Evolutionary conservation across 106 monocot genomes (phyloP), one percentile per base, ranked within the genome.

Genomic region (Platanthera zijinensis): DNA sequence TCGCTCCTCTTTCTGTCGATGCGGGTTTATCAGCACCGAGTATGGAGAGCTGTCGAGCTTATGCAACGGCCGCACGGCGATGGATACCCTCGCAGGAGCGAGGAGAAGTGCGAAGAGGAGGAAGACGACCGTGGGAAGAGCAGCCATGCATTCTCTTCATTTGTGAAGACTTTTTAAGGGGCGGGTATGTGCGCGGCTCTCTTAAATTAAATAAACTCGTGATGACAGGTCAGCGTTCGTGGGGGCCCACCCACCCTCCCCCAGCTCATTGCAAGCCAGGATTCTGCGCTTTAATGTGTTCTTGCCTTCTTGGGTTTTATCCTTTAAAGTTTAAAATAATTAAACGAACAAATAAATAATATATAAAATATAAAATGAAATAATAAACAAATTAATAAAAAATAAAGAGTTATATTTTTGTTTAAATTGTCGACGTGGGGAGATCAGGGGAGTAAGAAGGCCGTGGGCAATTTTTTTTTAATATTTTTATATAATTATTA

Each of bases 211-310:
- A 64, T 76, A 28, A 64, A 64, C 76, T 76, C 76, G 76, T 76
- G 76, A 76, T 63, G 62, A 25, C 76, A 48, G 76, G 48, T 66
- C 76, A 66, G 64, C 47, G n/a, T 62, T 25, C n/a, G 17, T 14
- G 17, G 15, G 12, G 30, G 59, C 45, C 19, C 48, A 48, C 70
- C 48, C 70, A 48, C 48, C 48, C 14, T 71, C 45, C 6, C 50
- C 61, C 76, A 76, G 76, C 76, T 76, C 76, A 76, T 25, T 66
- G 76, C 76, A 17, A 64, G 50, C 64, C 46, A 71, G 67, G 67
- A 67, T 67, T 67, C 10, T 67, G 39, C 32, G 22, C 67, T 67
- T 67, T 67, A 67, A 39, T 22, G 25, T 67, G 32, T 22, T 67
- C 67, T 17, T 59, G 59, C 25, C 25, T 25, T 25, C 25, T 39